Conservation (phyloP, 352 stramenopile genomes). For the Thalassiosira oceanica region DNA sequence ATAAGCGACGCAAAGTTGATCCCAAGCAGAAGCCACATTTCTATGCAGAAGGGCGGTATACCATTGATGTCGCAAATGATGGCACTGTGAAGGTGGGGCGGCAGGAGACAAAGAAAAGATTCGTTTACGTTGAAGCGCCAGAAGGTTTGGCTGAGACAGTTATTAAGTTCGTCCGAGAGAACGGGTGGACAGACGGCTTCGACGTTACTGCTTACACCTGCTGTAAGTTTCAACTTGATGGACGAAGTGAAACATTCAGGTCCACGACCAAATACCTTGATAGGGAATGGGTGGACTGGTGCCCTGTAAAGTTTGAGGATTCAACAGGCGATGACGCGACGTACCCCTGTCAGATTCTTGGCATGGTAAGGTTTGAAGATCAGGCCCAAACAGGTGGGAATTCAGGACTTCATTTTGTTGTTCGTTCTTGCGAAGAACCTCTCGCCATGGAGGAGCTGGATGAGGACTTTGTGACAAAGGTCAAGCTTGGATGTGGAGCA, state of each 20-base stretch:
- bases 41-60: neutral
- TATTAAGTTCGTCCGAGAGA: neutral
- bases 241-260: neutral
- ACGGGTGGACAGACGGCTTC: neutral
- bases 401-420: neutral
- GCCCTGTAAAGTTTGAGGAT: neutral
- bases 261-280: neutral
- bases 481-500: constrained; percentile 1
- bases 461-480: neutral
- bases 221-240: neutral
- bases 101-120: neutral
- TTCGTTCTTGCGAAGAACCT: neutral
- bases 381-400: neutral
- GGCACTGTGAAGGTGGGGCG: neutral
- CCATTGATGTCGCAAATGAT: neutral
- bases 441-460: neutral
- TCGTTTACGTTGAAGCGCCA: neutral
- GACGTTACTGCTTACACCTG: neutral
- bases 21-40: neutral
- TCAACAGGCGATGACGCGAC: neutral
- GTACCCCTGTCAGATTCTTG: neutral
- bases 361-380: neutral
- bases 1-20: neutral
- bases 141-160: neutral
- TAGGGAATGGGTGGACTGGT: neutral